These are phyloP conservation scores for Lactarius sanguifluus DNA, from an alignment of 768 basidiomycete genomes.

Conservation along the genomic window DNA sequence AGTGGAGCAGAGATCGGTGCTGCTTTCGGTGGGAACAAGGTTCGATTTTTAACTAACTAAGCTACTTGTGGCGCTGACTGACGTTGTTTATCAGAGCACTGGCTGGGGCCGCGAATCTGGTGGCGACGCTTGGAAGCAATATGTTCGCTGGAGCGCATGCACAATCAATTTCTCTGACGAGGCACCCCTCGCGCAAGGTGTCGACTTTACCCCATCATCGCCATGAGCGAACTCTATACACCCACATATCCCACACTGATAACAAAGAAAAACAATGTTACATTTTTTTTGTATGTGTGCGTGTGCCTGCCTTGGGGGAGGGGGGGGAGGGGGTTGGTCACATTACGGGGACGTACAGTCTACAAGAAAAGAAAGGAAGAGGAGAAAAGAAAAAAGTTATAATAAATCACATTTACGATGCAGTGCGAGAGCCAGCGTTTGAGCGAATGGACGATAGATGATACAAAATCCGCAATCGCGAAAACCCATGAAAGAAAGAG, in stretches of 20 bases:
- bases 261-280: slow-evolving; percentile 18
- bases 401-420: slow-evolving; percentile 30
- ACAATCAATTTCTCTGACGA: slow-evolving; percentile 92
- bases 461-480: slow-evolving; percentile 30
- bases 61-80: background rate
- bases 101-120: slow-evolving; percentile 97
- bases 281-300: slow-evolving; percentile 17
- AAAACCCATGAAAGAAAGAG: slow-evolving; percentile 26
- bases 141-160: slow-evolving; percentile 88
- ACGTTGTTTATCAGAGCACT: slow-evolving; percentile 54
- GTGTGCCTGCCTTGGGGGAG: slow-evolving; percentile 4
- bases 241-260: background rate
- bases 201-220: slow-evolving; percentile 63
- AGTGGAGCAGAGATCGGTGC: slow-evolving; percentile 77
- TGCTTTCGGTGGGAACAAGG: slow-evolving; percentile 95
- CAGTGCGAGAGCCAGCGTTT: slow-evolving; percentile 31
- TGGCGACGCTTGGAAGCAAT: slow-evolving; percentile 98
- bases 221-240: background rate
- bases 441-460: slow-evolving; percentile 35
- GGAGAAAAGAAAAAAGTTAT: slow-evolving; percentile 13
- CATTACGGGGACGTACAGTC: slow-evolving; percentile 26
- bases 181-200: slow-evolving; percentile 90
- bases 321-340: background rate
- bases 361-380: slow-evolving; percentile 8
- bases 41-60: slow-evolving; percentile 35